These are phyloP conservation scores for Pleurotus djamor DNA, from an alignment of 768 basidiomycete genomes.

Conservation along the genomic window DNA sequence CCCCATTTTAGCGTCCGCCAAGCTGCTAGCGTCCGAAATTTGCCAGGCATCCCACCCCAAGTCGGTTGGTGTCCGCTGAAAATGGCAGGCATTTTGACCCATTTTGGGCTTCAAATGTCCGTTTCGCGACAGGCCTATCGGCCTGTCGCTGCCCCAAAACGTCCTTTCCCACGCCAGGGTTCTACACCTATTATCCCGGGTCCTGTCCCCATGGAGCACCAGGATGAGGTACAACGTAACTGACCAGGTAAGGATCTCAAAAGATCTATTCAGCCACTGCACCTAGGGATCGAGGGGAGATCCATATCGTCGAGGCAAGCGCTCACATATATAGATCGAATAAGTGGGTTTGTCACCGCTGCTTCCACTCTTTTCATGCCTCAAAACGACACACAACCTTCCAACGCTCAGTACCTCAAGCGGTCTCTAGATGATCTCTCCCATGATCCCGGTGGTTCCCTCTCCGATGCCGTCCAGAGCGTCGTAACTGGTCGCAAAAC, in stretches of 20 bases:
- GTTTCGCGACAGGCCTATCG: no score
- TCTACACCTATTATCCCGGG: no score
- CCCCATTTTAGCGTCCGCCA: no score
- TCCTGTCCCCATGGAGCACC: no score
- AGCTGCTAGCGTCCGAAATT: no score
- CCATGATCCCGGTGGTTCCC: neutral
- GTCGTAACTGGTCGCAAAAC: constrained; percentile 50
- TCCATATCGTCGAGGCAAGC: neutral
- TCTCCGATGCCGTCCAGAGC: constrained; percentile 12
- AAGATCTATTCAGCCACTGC: constrained; percentile 6
- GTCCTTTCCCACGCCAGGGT: no score
- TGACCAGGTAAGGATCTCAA: neutral
- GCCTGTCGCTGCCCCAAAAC: no score
- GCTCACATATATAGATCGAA: neutral
- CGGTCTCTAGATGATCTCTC: constrained; percentile 1
- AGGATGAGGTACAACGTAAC: neutral
- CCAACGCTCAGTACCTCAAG: neutral
- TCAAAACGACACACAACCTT: neutral
- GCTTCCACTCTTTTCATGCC: neutral
- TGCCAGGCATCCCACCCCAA: no score
- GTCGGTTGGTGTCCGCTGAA: no score
- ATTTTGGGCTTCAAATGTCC: no score
- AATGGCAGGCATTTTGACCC: no score
- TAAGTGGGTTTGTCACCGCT: neutral
- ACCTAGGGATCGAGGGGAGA: neutral